Base-by-base conservation (phyloP, 495 filamentous ascomycete genomes). In the Penicillium nucicola region DNA sequence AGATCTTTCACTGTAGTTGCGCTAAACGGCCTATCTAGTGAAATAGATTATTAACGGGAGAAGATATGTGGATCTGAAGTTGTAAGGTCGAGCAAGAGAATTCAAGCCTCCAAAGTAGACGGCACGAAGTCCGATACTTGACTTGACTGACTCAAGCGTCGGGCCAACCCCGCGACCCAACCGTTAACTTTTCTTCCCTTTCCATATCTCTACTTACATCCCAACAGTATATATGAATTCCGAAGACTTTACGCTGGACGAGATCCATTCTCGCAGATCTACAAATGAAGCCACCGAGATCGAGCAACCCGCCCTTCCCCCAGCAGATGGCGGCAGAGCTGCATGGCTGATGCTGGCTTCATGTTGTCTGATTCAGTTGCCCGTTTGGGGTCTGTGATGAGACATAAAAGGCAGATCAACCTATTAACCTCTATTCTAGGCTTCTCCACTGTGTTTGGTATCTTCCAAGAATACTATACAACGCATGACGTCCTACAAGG, bases 321-420 rank as follows among this genome's bases (percentile, higher is more conserved):
- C 71, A 4, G 76, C 68, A 6, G 85, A 89, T 60, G 68, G 72
- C 19, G 85, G 84, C 14, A 80, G 73, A 52, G 75, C 79, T 31
- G 85, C 85, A 4, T 88, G 81, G 81, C 61, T 85, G 13, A 82
- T 84, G 52, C 69, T 89, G 2, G 68, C 72, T 4, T 81, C 79
- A 2, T 79, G 75, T 57, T 86, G 84, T 64, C 60, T 83, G 44
- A 69, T 87, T 22, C 84, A 89, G 51, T 68, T 75, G 8, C 69
- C 85, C 17, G 71, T 86, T 12, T 89, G 83, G 83, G 84, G 83
- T 85, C 60, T 56, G 66, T 58, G 32, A 20, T 23, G 14, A 41
- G 11, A 15, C 9, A 5, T 0, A 30, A 3, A 9, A 28, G 25
- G 10, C 25, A 28, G 7, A 8, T 23, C 25, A 28, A 1, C 10